These are phyloP conservation scores for Calonectria crousiana DNA, from an alignment of 2,329 filamentous ascomycete species.

Conservation along the genomic window DNA sequence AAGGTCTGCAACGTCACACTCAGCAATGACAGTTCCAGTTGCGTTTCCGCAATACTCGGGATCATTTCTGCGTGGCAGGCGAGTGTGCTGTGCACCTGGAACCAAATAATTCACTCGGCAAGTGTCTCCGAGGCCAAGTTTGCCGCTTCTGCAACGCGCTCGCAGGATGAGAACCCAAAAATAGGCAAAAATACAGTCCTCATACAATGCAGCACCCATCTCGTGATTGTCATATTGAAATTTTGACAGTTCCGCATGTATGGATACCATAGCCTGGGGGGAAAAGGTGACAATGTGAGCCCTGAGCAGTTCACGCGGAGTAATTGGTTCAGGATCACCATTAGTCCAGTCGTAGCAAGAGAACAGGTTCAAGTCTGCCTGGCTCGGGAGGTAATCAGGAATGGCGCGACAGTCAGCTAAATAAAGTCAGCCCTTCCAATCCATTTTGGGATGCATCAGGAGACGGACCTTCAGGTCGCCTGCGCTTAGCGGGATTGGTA, in stretches of 20 bases:
- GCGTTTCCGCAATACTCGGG: slow-evolving; percentile 33
- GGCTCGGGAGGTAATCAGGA: background rate
- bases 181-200: slow-evolving; percentile 34
- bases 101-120: slow-evolving; percentile 22
- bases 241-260: background rate
- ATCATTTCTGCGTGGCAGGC: background rate
- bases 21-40: slow-evolving; percentile 28
- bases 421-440: slow-evolving; percentile 13
- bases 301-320: background rate
- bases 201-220: background rate
- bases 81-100: slow-evolving; percentile 16
- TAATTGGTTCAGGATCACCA: background rate
- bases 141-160: slow-evolving; percentile 8
- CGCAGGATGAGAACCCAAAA: slow-evolving; percentile 35
- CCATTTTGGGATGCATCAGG: background rate
- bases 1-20: slow-evolving; percentile 6
- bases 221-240: background rate
- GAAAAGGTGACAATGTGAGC: slow-evolving; percentile 18
- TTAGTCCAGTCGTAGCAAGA: slow-evolving; percentile 32
- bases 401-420: slow-evolving; percentile 19
- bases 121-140: background rate
- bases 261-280: background rate
- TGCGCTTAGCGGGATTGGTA: background rate
- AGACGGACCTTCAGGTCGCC: slow-evolving; percentile 21
- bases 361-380: slow-evolving; percentile 21